Evolutionary conservation across 768 basidiomycete genomes (phyloP), one percentile per base, ranked within the genome.

Genomic region (Lactarius tabidus): DNA sequence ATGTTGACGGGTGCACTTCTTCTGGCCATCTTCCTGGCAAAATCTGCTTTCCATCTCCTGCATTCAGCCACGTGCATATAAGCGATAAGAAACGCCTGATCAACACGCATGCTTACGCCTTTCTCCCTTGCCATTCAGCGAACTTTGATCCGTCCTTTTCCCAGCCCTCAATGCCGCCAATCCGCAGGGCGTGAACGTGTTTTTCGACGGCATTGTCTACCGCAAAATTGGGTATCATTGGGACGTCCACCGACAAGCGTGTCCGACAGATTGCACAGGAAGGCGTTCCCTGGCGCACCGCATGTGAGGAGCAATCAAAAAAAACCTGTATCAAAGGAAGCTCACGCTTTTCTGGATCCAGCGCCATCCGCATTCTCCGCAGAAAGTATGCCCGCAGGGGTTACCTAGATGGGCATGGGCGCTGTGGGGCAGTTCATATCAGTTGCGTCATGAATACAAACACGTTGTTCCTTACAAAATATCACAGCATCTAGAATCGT

Each of bases 371-470:
- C 90, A 91, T 48, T 83, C 80, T 9, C 86, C 90, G 64, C 90
- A 91, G 65, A 82, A 82, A 29, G 83, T 85, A 71, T 91, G 90
- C 15, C 90, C 90, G 69, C 90, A 91, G 2, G 89, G 87, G 70
- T 85, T 88, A 28, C 82, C 80, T 31, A 85, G 66, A 71, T 90
- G 85, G 4, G 87, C 78, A 36, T 80, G 82, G 38, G 82, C 86
- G 61, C 89, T 90, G 65, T 17, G 62, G 29, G 23, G 41, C 9
- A 51, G 38, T 60, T 59, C 67, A n/a, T 64, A 45, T 56, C 33
- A 20, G 23, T 31, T n/a, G 29, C 9, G 60, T 45, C 45, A 52
- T 29, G 61, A 51, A 38, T 29, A 14, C 35, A 64, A 66, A 54
- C 53, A 39, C 31, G 26, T 31, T 59, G 36, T 29, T 23, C 51